phyloP scores from a whole-genome alignment of 768 basidiomycete species.

The Suillus ampliporus region DNA sequence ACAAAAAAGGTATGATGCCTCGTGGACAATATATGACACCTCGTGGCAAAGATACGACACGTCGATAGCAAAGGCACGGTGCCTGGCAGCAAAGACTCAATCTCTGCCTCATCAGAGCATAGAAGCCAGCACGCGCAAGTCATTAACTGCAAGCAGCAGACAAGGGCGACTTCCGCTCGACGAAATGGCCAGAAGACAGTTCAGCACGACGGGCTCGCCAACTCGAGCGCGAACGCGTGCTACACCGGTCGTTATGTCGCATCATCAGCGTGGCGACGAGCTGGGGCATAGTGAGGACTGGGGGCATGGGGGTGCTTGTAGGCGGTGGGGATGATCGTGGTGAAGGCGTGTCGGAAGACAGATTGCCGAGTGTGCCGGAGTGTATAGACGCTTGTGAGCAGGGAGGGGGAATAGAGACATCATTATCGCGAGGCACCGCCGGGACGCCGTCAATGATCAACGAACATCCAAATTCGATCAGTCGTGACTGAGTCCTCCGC shows the following conservation, averaged over 20 bases:
- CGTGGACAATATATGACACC: neutral
- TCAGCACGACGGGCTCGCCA: constrained; percentile 14
- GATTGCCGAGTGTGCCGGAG: constrained; percentile 20
- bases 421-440: neutral
- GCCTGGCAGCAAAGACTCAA: constrained; percentile 5
- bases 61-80: neutral
- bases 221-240: constrained; percentile 22
- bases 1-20: constrained; percentile 5
- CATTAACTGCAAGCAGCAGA: constrained; percentile 29
- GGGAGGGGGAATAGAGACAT: constrained; percentile 11
- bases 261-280: constrained; percentile 37
- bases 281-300: constrained; percentile 36
- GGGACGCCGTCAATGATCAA: neutral
- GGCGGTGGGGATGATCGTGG: constrained; percentile 14
- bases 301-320: constrained; percentile 14
- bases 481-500: constrained; percentile 37
- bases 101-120: constrained; percentile 1
- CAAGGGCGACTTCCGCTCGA: constrained; percentile 31
- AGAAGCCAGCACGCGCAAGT: constrained; percentile 4
- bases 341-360: constrained; percentile 6
- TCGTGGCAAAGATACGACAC: neutral
- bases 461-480: constrained; percentile 38
- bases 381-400: neutral
- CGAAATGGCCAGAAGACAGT: constrained; percentile 13
- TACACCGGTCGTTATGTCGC: constrained; percentile 29